Base-by-base conservation (phyloP, 129 eudicot genomes). In the Logfia minima region DNA sequence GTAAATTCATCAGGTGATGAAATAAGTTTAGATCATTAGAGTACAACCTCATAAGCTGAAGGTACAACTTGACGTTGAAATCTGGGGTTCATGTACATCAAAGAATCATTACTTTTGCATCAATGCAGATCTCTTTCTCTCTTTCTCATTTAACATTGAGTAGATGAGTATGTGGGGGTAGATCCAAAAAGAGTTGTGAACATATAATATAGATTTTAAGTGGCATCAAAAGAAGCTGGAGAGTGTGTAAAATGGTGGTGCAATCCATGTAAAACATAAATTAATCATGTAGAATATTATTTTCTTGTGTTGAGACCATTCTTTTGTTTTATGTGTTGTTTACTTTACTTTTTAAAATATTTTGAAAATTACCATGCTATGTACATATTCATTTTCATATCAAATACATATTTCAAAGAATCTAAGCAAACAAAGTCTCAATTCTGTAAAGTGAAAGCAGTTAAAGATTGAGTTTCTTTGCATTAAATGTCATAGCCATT, bases 291-390 rank as follows among this genome's bases (percentile, higher is more conserved):
- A 79, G 72, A 34, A 71, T 63, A 14, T 13, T 65, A 70, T 75
- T 85, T 73, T 79, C 83, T 83, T 83, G 94, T 84, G 86, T 64
- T 79, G 71, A 78, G 88, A 22, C 68, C 45, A 67, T 72, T 75
- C 71, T 88, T 88, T 88, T 86, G 90, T 91, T 83, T 91, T 81
- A 78, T 88, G 80, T 86, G 88, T 79, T 85, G 88, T 81, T 67
- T 69, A 81, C 60, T 81, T 64, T 37, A 60, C 24, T 71, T 68
- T 29, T 76, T 14, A 22, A 69, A 56, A 56, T 35, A 10, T n/a
- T 10, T 7, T 73, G 19, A 41, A 74, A 78, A 24, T 10, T 31
- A 74, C 48, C 43, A 43, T 65, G 73, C 77, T 84, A 60, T 80
- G 65, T 72, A 80, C 64, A 77, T 78, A 18, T 80, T 69, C 64